Percentiles rank a stretch among this genome's conserved stretches.
Conservation (phyloP, 345 rosid genomes). For the Turritis glabra region DNA sequence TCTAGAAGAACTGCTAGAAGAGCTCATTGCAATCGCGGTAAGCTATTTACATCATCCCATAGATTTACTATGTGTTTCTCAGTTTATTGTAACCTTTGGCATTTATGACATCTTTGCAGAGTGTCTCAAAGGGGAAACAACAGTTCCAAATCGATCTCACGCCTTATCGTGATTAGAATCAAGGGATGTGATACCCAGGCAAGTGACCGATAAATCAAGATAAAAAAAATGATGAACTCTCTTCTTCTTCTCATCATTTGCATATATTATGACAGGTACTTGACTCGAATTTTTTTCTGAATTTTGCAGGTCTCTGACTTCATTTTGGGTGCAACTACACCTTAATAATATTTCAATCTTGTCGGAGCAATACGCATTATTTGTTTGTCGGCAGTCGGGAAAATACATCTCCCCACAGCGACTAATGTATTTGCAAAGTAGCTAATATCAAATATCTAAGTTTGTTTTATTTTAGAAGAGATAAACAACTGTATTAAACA, state of each 20-base stretch:
- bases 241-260: not conserved
- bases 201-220: not conserved
- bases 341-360: not conserved
- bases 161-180: constrained; percentile 49
- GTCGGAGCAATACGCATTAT: not conserved
- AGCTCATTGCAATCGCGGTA: constrained; percentile 85
- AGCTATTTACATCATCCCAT: constrained; percentile 35
- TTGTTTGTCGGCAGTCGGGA: not conserved
- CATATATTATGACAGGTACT: not conserved
- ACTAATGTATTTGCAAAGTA: not conserved
- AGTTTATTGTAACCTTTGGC: not conserved
- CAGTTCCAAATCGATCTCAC: constrained; percentile 68
- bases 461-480: not conserved
- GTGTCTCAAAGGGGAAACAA: constrained; percentile 75
- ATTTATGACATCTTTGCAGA: constrained; percentile 38
- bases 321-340: not conserved
- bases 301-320: not conserved
- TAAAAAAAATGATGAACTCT: not conserved
- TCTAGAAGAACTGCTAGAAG: constrained; percentile 81
- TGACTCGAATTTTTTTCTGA: not conserved
- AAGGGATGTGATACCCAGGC: not conserved
- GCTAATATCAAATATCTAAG: not conserved
- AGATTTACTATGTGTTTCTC: not conserved
- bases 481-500: too few species aligned
- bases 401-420: not conserved